Evolutionary conservation across 2,329 filamentous ascomycete genomes (phyloP), one percentile per base, ranked within the genome.

Genomic region (Beauveria sp.): DNA sequence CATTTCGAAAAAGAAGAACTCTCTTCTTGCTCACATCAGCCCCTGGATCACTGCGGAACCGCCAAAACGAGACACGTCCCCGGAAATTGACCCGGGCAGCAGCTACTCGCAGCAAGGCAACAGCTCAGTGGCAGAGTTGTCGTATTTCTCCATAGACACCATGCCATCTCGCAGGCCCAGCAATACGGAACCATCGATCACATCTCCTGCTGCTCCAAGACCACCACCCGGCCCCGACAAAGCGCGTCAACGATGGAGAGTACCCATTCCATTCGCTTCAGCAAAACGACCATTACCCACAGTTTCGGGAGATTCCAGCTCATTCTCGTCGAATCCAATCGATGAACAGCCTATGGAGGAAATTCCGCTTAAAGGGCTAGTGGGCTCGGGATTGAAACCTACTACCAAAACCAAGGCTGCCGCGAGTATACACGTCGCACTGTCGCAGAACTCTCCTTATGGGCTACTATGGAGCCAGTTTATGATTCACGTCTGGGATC

Each of bases 391-490:
- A 4, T 65, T 70, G 18, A 77, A 73, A 58, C 45, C 62, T 5
- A 38, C 60, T 5, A 12, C 46, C 0, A 70, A 69, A 59, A 68
- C 69, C 10, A 76, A 72, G 64, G 65, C 62, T 1, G 62, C 66
- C 3, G 75, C 71, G 60, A 70, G 61, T 38, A 69, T 76, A 14
- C 73, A 74, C 52, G 71, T 75, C 10, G 49, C 66, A 65, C 24
- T 66, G 75, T 77, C 75, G 5, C 72, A 74, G 55, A 77, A 71
- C 63, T 75, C 74, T 14, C 69, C 73, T 0, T 68, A 74, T 28
- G 71, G 70, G 18, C 67, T 77, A 0, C 76, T 76, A 49, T 77
- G 74, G 74, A 73, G 70, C 1, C 74, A 74, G 58, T 64, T 70
- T 2, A 63, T 68, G 24, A 73, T 77, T 40, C 72, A 76, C 58